These are phyloP conservation scores for Chaetomidium leptoderma DNA, from an alignment of 495 filamentous ascomycete genomes.

Conservation along the genomic window DNA sequence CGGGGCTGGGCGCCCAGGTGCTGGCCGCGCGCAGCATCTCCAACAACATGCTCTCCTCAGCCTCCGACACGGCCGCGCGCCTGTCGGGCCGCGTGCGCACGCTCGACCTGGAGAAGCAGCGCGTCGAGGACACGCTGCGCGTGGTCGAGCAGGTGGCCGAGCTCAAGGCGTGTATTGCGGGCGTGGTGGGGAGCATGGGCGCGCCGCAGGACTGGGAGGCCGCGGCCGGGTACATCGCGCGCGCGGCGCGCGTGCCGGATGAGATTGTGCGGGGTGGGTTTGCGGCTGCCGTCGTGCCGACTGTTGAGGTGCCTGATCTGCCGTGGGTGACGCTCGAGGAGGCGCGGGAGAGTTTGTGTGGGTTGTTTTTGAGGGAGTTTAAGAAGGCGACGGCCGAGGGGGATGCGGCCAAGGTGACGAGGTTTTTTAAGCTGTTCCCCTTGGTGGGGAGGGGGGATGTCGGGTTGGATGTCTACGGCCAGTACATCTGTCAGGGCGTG, in stretches of 20 bases:
- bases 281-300: conserved; percentile 88
- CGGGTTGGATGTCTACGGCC: conserved; percentile 88
- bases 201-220: conserved; percentile 98
- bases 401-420: conserved; percentile 81
- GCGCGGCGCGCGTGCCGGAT: conserved; percentile 73
- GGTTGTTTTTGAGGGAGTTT: conserved; percentile 88
- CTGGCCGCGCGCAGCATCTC: conserved; percentile 76
- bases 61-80: conserved; percentile 77
- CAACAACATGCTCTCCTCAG: conserved; percentile 80
- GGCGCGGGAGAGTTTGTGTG: conserved; percentile 81
- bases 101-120: conserved; percentile 83
- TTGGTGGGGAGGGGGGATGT: conserved; percentile 86
- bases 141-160: conserved; percentile 96
- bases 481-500: conserved; percentile 92
- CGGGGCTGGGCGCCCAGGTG: conserved; percentile 82
- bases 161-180: conserved; percentile 90
- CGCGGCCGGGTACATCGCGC: conserved; percentile 80
- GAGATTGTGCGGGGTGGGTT: conserved; percentile 80
- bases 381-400: conserved; percentile 81
- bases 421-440: conserved; percentile 97
- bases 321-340: conserved; percentile 82
- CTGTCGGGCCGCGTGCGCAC: conserved; percentile 80
- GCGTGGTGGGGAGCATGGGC: conserved; percentile 94
- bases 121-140: conserved; percentile 81
- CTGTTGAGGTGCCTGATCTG: conserved; percentile 88